Evolutionary conservation across 2,329 filamentous ascomycete genomes (phyloP).

Genomic region (Fonsecaea pedrosoi): DNA sequence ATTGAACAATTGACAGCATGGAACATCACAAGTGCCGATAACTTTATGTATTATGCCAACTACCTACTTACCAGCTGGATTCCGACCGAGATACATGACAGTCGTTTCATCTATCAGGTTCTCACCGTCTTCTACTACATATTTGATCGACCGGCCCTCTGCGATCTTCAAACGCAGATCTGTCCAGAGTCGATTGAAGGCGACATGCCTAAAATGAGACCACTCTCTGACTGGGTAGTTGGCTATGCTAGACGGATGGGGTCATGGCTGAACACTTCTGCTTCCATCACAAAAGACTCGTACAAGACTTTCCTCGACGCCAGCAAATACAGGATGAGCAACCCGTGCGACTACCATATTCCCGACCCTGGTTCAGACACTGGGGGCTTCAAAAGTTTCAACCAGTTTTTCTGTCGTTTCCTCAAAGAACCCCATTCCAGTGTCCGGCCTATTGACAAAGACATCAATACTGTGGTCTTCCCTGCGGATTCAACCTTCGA

Average conservation of each 20-base stretch:
- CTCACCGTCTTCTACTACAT: background rate
- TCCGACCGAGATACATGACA: background rate
- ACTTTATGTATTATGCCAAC: background rate
- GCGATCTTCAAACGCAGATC: background rate
- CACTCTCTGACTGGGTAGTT: background rate
- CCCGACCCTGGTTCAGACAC: background rate
- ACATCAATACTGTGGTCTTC: background rate
- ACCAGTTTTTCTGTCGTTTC: background rate
- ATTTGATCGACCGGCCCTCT: background rate
- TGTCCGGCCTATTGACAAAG: background rate
- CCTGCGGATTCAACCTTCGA: background rate
- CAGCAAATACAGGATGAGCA: background rate
- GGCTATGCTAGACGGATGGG: background rate
- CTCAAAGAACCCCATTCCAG: background rate
- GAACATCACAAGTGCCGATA: background rate
- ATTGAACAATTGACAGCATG: constrained; percentile 2
- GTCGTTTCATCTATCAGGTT: background rate
- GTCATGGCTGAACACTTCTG: background rate
- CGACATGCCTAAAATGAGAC: background rate
- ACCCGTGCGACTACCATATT: background rate
- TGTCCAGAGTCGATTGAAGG: background rate
- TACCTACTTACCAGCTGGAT: background rate
- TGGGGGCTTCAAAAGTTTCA: background rate
- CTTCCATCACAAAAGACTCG: background rate
- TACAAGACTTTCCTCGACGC: background rate